Conservation (phyloP, 495 filamentous ascomycete species). For the Rusavskia elegans region DNA sequence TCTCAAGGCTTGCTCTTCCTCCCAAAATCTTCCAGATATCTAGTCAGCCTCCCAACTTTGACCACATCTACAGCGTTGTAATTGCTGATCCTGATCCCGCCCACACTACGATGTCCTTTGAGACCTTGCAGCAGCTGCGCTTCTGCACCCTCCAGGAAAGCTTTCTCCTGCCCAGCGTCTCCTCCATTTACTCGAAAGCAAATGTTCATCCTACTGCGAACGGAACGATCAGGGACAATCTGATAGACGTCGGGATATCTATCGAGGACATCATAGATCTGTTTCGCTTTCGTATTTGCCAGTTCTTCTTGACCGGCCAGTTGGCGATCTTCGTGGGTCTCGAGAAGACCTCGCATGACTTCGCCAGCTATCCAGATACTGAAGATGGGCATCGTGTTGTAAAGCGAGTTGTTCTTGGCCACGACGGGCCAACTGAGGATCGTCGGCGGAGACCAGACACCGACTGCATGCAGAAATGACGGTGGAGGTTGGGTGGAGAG, state of each 20-base stretch:
- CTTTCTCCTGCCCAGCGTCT: slow-evolving; percentile 52
- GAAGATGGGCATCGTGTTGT: slow-evolving; percentile 92
- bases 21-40: slow-evolving; percentile 42
- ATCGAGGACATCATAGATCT: slow-evolving; percentile 63
- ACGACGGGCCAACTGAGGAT: slow-evolving; percentile 67
- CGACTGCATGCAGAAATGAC: slow-evolving; percentile 55
- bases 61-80: slow-evolving; percentile 46
- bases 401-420: slow-evolving; percentile 77
- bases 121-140: slow-evolving; percentile 47
- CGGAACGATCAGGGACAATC: slow-evolving; percentile 56
- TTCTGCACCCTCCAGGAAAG: slow-evolving; percentile 58
- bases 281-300: slow-evolving; percentile 51
- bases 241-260: slow-evolving; percentile 49
- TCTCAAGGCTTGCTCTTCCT: slow-evolving; percentile 5
- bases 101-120: slow-evolving; percentile 71
- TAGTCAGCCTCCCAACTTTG: slow-evolving; percentile 41
- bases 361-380: slow-evolving; percentile 74
- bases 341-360: slow-evolving; percentile 56
- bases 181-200: slow-evolving; percentile 64
- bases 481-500: slow-evolving; percentile 42
- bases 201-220: slow-evolving; percentile 79
- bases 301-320: slow-evolving; percentile 55
- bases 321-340: slow-evolving; percentile 40
- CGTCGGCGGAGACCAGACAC: slow-evolving; percentile 57
- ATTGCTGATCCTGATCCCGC: slow-evolving; percentile 34